Base-by-base conservation (phyloP, 1,139 yeast species). In the Hyphopichia fennica region DNA sequence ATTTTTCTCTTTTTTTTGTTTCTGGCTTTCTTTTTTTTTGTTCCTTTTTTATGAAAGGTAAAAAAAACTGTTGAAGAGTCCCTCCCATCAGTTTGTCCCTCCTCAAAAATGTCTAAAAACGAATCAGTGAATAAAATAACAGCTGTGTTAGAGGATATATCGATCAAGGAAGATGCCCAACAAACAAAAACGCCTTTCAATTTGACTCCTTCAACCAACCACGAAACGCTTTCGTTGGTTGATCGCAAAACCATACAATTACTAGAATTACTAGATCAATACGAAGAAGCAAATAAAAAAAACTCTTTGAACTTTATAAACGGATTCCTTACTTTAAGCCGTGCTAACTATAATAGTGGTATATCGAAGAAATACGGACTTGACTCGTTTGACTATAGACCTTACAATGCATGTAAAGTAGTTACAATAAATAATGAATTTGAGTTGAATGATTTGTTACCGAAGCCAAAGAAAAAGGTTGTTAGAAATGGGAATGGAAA, bases 311-410 rank as follows among this genome's bases (percentile, higher is more conserved):
- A 52, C 39, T 69, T 57, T 49, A 50, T 54, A 13, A 56, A 63
- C 32, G 77, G 75, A 4, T 65, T 52, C 44, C 50, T 69, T 31
- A 63, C 63, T 41, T 52, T 73, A 38, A 70, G 77, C 43, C 45
- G 76, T 43, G 77, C 77, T 30, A 72, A 69, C 47, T 73, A 62
- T 48, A 57, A 56, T 39, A 38, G 45, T 19, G 41, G 51, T 3
- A 44, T 41, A 22, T 47, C 41, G 1, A 54, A 58, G 40, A 49
- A 53, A 23, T 69, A 52, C 49, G 68, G 68, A 0, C 41, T 44
- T 1, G 58, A 56, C 28, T 46, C 54, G 18, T 53, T 49, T 41
- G 78, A 72, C 46, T 45, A 60, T 48, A 50, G 77, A 33, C 57
- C 57, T 5, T 54, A 63, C 44, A 39, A 48, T 4, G 67, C 76